Evolutionary conservation across 306 rosid species (phyloP).

Genomic region (Lotus japonicus): DNA sequence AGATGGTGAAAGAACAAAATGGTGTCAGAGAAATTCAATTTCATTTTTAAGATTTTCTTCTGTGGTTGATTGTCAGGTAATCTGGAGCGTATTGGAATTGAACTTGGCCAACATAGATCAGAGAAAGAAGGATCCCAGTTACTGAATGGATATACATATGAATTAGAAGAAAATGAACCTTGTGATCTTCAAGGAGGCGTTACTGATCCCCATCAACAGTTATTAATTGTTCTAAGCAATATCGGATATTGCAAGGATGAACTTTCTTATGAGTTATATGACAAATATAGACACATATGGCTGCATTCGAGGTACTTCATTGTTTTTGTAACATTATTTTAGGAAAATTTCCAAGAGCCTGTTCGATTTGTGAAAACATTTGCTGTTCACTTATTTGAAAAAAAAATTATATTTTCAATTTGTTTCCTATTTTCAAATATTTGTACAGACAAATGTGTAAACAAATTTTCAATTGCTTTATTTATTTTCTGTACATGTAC

Average conservation of each 20-base stretch:
- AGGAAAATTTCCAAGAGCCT: not conserved
- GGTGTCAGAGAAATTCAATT: not conserved
- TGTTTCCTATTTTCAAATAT: too few relatives aligned
- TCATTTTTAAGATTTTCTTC: slow-evolving; percentile 21
- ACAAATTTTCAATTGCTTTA: too few relatives aligned
- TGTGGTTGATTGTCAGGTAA: slow-evolving; percentile 47
- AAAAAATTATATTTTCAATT: too few relatives aligned
- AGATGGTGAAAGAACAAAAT: slow-evolving; percentile 1
- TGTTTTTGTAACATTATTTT: not conserved
- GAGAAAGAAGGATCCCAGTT: slow-evolving; percentile 47
- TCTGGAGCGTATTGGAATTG: slow-evolving; percentile 73
- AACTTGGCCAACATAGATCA: slow-evolving; percentile 55
- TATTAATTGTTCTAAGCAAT: slow-evolving; percentile 84
- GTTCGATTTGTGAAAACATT: too few relatives aligned
- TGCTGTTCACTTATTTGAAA: too few relatives aligned
- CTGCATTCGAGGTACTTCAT: slow-evolving; percentile 63
- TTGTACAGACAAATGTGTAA: too few relatives aligned
- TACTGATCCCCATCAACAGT: slow-evolving; percentile 65
- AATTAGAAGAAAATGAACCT: slow-evolving; percentile 40
- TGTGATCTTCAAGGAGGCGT: slow-evolving; percentile 55
- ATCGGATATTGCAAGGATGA: slow-evolving; percentile 96
- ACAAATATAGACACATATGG: slow-evolving; percentile 82
- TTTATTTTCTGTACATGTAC: too few relatives aligned
- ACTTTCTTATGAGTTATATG: slow-evolving; percentile 77
- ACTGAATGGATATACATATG: slow-evolving; percentile 68